Conservation (phyloP, 768 basidiomycete species). For the Tremella yokohamensis region DNA sequence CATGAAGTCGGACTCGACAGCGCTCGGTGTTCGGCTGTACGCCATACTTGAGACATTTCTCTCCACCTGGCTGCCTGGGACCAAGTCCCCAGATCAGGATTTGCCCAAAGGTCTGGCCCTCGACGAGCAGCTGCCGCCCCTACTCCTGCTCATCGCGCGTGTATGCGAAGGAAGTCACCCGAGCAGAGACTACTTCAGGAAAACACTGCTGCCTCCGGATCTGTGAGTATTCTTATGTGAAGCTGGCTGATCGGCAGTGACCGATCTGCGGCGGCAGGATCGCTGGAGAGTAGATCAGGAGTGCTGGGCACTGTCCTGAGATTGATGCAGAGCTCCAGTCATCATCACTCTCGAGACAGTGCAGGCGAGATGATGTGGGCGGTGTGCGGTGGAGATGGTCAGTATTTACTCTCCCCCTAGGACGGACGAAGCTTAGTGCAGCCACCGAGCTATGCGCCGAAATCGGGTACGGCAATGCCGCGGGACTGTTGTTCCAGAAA, state of each 20-base stretch:
- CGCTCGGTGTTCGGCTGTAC: slow-evolving; percentile 25
- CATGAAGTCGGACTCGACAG: slow-evolving; percentile 16
- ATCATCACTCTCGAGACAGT: slow-evolving; percentile 67
- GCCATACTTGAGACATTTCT: slow-evolving; percentile 29
- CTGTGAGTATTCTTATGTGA: slow-evolving; percentile 51
- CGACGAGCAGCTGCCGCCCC: slow-evolving; percentile 74
- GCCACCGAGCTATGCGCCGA: slow-evolving; percentile 70
- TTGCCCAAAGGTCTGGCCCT: slow-evolving; percentile 56
- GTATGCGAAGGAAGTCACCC: slow-evolving; percentile 65
- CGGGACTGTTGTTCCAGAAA: slow-evolving; percentile 89
- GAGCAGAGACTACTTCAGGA: slow-evolving; percentile 60
- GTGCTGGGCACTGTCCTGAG: slow-evolving; percentile 75
- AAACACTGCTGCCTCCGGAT: slow-evolving; percentile 70
- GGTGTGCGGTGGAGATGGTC: slow-evolving; percentile 73
- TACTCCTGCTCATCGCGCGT: slow-evolving; percentile 70
- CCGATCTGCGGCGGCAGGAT: slow-evolving; percentile 57
- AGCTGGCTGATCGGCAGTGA: slow-evolving; percentile 55
- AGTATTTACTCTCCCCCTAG: slow-evolving; percentile 9
- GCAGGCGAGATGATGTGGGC: slow-evolving; percentile 84
- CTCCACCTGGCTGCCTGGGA: slow-evolving; percentile 22
- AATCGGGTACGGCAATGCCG: slow-evolving; percentile 92
- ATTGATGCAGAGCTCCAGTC: slow-evolving; percentile 69
- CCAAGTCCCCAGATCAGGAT: slow-evolving; percentile 27
- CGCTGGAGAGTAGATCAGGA: slow-evolving; percentile 70
- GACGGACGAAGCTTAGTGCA: slow-evolving; percentile 30